Percentiles rank a stretch among this genome's conserved stretches.
These are phyloP conservation scores for Kuraishia cidri DNA, from an alignment of 805 yeast species.

Conservation along the genomic window DNA sequence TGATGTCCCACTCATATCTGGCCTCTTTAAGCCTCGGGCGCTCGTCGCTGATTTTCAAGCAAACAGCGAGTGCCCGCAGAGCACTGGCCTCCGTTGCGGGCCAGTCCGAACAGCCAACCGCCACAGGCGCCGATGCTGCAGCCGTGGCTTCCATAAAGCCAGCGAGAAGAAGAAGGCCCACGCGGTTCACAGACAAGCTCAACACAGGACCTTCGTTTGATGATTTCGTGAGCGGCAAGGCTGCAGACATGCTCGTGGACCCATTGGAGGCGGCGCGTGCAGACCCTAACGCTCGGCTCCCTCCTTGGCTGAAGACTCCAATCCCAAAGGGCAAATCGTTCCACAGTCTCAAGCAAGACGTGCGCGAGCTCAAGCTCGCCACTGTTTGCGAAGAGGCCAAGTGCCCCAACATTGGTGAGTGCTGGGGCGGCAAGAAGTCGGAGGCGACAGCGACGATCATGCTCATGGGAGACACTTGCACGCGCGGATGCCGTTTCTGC, in stretches of 20 bases:
- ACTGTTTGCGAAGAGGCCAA: constrained; percentile 99
- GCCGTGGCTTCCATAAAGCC: too few species aligned
- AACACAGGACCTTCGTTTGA: constrained; percentile 89
- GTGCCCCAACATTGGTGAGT: constrained; percentile 99
- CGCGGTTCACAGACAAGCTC: constrained; percentile 59
- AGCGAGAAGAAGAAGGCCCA: constrained; percentile 40
- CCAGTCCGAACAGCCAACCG: neutral
- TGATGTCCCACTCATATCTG: too few species aligned
- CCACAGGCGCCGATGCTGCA: neutral
- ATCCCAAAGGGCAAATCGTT: constrained; percentile 93
- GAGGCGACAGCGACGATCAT: constrained; percentile 97
- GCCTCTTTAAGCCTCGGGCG: too few species aligned
- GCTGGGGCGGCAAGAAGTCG: constrained; percentile 96
- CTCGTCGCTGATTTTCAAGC: too few species aligned
- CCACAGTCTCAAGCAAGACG: constrained; percentile 74
- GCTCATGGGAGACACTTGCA: constrained; percentile 98
- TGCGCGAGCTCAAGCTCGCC: constrained; percentile 78
- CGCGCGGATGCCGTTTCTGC: constrained; percentile 98
- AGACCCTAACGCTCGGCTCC: constrained; percentile 66
- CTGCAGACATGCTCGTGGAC: constrained; percentile 57
- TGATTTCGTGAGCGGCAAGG: constrained; percentile 80
- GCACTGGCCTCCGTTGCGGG: constrained; percentile 1
- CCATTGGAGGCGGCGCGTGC: constrained; percentile 70
- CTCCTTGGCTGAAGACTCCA: constrained; percentile 91
- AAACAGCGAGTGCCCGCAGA: constrained; percentile 1